Evolutionary conservation across 108 stramenopile species (phyloP).

Genomic region (Skeletonema grethae): DNA sequence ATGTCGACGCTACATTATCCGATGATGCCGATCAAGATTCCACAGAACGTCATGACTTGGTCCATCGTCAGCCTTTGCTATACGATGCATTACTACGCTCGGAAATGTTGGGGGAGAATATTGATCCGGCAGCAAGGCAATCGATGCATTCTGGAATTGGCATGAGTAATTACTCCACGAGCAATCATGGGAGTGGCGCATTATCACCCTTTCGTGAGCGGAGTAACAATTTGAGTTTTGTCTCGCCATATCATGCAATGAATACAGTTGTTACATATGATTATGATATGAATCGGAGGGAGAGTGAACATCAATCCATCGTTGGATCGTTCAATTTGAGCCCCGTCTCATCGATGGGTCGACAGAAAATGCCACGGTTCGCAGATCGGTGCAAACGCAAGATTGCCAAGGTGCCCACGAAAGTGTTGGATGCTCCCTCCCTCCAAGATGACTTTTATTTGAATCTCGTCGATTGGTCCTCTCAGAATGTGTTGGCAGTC

Average conservation of each 20-base stretch:
- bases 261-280: not conserved
- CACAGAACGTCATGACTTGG: constrained; percentile 25
- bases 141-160: constrained; percentile 10
- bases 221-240: constrained; percentile 63
- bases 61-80: constrained; percentile 55
- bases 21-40: not conserved
- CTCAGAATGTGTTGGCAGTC: constrained; percentile 73
- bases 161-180: not conserved
- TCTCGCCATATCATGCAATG: constrained; percentile 63
- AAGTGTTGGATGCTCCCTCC: constrained; percentile 98
- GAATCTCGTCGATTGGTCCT: constrained; percentile 63
- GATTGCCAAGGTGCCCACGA: constrained; percentile 94
- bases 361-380: constrained; percentile 53
- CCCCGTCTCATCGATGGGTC: constrained; percentile 35
- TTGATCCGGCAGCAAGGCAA: constrained; percentile 49
- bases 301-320: constrained; percentile 47
- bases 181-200: not conserved
- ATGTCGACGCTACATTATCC: constrained; percentile 13
- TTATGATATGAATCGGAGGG: not conserved
- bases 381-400: constrained; percentile 66
- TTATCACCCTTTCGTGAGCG: constrained; percentile 59
- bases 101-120: constrained; percentile 86
- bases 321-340: constrained; percentile 82
- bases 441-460: constrained; percentile 99
- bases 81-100: constrained; percentile 76